phyloP scores from a whole-genome alignment of 371 early-diverging fungal species.

The Capillidium heterosporum region DNA sequence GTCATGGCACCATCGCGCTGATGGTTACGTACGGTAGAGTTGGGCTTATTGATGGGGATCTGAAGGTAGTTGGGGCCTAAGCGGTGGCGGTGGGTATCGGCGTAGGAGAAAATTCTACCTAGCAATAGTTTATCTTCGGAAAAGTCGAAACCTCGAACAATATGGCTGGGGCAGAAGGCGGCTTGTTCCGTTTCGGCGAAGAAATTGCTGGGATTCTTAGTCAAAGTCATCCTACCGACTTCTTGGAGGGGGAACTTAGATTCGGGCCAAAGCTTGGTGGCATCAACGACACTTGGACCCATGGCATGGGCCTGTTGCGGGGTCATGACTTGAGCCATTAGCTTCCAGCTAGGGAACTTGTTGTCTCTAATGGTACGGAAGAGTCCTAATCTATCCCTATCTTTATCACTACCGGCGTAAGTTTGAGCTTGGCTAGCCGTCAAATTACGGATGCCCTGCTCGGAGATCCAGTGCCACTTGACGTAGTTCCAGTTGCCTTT shows the following conservation, averaged over 20 bases:
- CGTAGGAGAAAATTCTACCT: constrained; percentile 62
- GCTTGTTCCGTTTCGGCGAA: constrained; percentile 67
- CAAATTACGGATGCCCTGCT: constrained; percentile 40
- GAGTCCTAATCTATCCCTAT: constrained; percentile 36
- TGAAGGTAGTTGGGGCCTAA: constrained; percentile 59
- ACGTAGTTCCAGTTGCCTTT: constrained; percentile 32
- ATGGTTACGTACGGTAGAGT: constrained; percentile 33
- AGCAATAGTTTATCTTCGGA: constrained; percentile 58
- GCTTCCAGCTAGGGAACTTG: constrained; percentile 39
- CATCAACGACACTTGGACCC: constrained; percentile 38
- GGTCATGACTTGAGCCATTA: constrained; percentile 34
- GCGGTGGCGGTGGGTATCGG: constrained; percentile 68
- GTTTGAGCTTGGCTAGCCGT: constrained; percentile 30
- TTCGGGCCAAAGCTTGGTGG: constrained; percentile 46
- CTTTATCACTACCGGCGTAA: constrained; percentile 32
- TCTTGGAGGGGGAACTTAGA: constrained; percentile 34
- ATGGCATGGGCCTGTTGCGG: constrained; percentile 29
- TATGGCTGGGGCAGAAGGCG: constrained; percentile 51
- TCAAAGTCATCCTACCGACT: constrained; percentile 49
- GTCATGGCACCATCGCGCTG: constrained; percentile 58
- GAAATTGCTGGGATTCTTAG: constrained; percentile 62
- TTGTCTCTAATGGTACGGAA: constrained; percentile 34
- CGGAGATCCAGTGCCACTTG: constrained; percentile 56
- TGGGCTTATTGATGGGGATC: constrained; percentile 57
- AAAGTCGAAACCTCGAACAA: constrained; percentile 58